phyloP scores from a whole-genome alignment of 108 stramenopile genomes.

The Nitzschia sp. region DNA sequence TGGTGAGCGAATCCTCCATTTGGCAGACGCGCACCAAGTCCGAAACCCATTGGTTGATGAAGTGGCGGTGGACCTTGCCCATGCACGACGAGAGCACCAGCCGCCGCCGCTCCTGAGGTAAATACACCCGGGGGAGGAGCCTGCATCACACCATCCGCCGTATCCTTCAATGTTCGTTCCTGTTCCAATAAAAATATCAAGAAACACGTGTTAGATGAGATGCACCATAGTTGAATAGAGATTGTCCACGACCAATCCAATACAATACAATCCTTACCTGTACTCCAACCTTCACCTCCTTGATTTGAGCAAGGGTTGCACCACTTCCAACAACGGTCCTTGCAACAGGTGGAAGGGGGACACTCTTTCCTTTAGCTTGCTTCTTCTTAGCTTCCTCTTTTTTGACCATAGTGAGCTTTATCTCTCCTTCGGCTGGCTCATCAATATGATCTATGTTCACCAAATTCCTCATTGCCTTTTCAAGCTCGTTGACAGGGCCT shows the following conservation, averaged over 20 bases:
- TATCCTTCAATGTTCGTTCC: conserved; percentile 19
- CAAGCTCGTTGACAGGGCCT: conserved; percentile 38
- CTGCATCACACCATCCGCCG: conserved; percentile 46
- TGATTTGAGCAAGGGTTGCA: conserved; percentile 50
- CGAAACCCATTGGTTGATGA: conserved; percentile 48
- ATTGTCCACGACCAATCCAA: background rate
- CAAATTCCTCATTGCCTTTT: conserved; percentile 46
- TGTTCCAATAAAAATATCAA: conserved; percentile 5
- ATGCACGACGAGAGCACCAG: conserved; percentile 54
- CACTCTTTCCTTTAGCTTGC: conserved; percentile 42
- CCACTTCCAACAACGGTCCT: conserved; percentile 26
- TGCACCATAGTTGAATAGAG: background rate
- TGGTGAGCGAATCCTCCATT: conserved; percentile 37
- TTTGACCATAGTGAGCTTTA: conserved; percentile 49
- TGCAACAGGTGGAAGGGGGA: conserved; percentile 42
- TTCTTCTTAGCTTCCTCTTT: conserved; percentile 47
- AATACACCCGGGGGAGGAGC: conserved; percentile 47
- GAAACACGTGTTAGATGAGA: too few species aligned
- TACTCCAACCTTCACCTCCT: conserved; percentile 27
- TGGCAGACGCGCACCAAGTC: conserved; percentile 40
- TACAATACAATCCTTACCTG: background rate
- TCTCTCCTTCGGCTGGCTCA: conserved; percentile 50
- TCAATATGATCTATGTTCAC: conserved; percentile 67
- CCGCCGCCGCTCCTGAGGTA: conserved; percentile 34
- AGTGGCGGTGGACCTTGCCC: conserved; percentile 61